A percentile compares a stretch with the other conserved stretches of the same genome.
Evolutionary conservation across 495 filamentous ascomycete genomes (phyloP).

Genomic region (Zalerion maritima): DNA sequence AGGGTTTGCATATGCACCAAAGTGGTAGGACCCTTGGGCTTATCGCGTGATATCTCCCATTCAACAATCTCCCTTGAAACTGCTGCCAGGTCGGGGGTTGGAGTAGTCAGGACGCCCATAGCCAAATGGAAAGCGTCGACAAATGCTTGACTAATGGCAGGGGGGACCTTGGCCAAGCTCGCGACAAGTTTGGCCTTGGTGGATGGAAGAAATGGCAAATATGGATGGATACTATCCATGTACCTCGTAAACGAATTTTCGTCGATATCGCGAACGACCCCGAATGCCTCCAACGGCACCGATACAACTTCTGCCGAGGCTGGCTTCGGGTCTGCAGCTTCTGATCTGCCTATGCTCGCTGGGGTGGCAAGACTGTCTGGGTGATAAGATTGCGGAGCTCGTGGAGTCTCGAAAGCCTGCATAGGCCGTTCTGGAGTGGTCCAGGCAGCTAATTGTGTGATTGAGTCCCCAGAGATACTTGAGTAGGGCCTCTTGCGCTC

Average conservation of each 20-base stretch:
- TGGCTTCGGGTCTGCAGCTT: slow-evolving; percentile 11
- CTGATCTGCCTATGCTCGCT: slow-evolving; percentile 9
- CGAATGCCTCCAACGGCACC: no score
- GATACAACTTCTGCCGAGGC: slow-evolving; percentile 21
- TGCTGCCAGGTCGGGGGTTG: no score
- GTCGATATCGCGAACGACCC: slow-evolving; percentile 26
- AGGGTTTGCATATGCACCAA: slow-evolving; percentile 51
- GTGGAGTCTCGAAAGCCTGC: slow-evolving; percentile 21
- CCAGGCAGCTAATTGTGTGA: slow-evolving; percentile 17
- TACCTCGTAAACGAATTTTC: slow-evolving; percentile 43
- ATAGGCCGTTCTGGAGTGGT: slow-evolving; percentile 24
- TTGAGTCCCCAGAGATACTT: slow-evolving; percentile 27
- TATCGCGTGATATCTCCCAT: no score
- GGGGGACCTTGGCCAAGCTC: slow-evolving; percentile 44
- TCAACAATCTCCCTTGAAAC: no score
- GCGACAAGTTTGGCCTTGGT: slow-evolving; percentile 47
- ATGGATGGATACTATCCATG: slow-evolving; percentile 53
- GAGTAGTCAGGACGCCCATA: no score
- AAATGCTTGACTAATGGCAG: slow-evolving; percentile 54
- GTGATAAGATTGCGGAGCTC: no score
- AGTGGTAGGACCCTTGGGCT: no score
- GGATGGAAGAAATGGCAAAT: slow-evolving; percentile 58
- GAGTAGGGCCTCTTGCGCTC: slow-evolving; percentile 29
- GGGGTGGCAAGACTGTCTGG: no score
- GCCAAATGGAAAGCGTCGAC: slow-evolving; percentile 55